phyloP scores from a whole-genome alignment of 176 grass and related monocot genomes.

The Paspalum notatum region DNA sequence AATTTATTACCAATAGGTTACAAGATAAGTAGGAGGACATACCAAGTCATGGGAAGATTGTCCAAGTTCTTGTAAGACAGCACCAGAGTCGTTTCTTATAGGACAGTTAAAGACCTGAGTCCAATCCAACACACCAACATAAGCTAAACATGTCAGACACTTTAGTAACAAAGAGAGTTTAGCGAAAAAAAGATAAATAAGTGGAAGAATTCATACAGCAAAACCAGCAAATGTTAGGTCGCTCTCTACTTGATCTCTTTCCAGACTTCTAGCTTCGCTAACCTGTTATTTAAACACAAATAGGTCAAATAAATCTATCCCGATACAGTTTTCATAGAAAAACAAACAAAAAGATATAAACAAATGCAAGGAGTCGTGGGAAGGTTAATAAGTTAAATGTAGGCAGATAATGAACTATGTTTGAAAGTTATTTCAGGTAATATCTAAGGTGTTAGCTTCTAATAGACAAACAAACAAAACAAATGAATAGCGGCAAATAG shows the following conservation, averaged over 20 bases:
- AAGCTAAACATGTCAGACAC: conserved; percentile 22
- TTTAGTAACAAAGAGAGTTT: conserved; percentile 6
- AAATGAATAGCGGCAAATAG: conserved; percentile 23
- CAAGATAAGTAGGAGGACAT: conserved; percentile 34
- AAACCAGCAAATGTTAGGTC: conserved; percentile 94
- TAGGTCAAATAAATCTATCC: conserved; percentile 17
- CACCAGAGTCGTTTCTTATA: conserved; percentile 85
- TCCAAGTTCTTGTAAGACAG: conserved; percentile 78
- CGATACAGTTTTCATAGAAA: conserved; percentile 22
- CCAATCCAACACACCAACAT: conserved; percentile 17
- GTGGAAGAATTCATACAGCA: conserved; percentile 57
- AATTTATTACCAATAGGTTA: neutral
- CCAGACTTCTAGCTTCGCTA: conserved; percentile 92
- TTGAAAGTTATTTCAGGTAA: conserved; percentile 14
- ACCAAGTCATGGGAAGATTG: conserved; percentile 98
- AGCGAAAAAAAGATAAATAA: conserved; percentile 2
- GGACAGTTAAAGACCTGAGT: conserved; percentile 95
- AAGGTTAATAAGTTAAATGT: neutral
- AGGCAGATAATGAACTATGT: neutral
- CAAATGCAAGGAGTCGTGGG: neutral
- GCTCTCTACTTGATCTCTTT: conserved; percentile 86
- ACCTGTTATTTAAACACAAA: conserved; percentile 67
- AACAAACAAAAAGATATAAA: conserved; percentile 27
- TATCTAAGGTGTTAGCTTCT: conserved; percentile 18
- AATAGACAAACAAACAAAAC: conserved; percentile 12